Evolutionary conservation across 345 rosid genomes (phyloP).

Genomic region (Noccaea caerulescens): DNA sequence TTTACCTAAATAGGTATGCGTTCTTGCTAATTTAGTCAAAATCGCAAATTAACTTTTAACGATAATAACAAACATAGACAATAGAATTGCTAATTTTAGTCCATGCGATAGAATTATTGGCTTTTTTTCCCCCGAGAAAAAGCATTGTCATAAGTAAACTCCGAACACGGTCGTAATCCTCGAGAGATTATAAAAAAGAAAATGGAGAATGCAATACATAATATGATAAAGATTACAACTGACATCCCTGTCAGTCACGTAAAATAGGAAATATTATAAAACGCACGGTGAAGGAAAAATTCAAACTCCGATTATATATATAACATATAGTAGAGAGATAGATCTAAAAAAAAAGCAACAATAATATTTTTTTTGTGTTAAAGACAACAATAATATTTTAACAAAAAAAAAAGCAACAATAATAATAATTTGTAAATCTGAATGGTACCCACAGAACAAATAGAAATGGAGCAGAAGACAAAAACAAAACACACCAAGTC

Average conservation of each 20-base stretch:
- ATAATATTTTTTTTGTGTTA: not conserved
- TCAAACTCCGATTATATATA: not conserved
- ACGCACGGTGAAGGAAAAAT: constrained; percentile 22
- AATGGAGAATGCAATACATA: not conserved
- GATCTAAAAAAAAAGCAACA: constrained; percentile 23
- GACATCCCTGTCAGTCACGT: not conserved
- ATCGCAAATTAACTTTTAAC: not conserved
- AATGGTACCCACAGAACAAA: constrained; percentile 45
- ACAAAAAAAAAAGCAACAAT: not conserved
- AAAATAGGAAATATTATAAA: constrained; percentile 11
- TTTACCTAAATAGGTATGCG: no score
- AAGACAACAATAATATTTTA: no score
- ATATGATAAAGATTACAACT: not conserved
- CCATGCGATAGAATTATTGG: not conserved
- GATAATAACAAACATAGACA: not conserved
- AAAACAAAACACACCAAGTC: constrained; percentile 42
- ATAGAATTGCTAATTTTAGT: not conserved
- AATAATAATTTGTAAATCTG: constrained; percentile 30
- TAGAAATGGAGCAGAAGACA: constrained; percentile 41
- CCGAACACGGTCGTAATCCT: not conserved
- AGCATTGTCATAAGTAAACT: not conserved
- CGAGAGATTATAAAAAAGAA: not conserved
- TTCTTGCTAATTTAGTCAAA: no score
- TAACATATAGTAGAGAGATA: no score
- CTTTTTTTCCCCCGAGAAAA: not conserved